Evolutionary conservation across 768 basidiomycete genomes (phyloP).

Genomic region (Lactifluus rugatus): DNA sequence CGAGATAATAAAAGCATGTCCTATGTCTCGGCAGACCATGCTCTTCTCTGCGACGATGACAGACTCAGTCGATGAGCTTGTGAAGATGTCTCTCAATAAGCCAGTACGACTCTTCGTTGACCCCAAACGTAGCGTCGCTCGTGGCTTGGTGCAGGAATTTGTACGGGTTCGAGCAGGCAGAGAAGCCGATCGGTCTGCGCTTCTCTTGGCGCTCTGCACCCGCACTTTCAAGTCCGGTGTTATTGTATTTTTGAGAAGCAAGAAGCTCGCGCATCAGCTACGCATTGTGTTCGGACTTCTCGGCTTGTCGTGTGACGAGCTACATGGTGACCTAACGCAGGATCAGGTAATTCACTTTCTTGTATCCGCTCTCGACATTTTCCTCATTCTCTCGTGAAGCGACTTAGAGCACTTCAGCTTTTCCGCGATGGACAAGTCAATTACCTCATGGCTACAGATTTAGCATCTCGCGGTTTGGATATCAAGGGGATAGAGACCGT

Average conservation of each 20-base stretch:
- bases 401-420: slow-evolving; percentile 72
- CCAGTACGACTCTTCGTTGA: slow-evolving; percentile 95
- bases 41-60: slow-evolving; percentile 99
- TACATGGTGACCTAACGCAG: slow-evolving; percentile 93
- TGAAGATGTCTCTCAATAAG: slow-evolving; percentile 85
- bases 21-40: slow-evolving; percentile 88
- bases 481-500: slow-evolving; percentile 97
- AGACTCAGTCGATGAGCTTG: slow-evolving; percentile 88
- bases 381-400: slow-evolving; percentile 34
- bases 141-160: slow-evolving; percentile 87
- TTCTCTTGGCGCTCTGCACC: slow-evolving; percentile 78
- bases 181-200: slow-evolving; percentile 63
- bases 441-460: slow-evolving; percentile 91
- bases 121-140: slow-evolving; percentile 79
- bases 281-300: slow-evolving; percentile 83
- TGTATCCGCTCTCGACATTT: not conserved
- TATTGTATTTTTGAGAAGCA: slow-evolving; percentile 92
- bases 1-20: slow-evolving; percentile 90
- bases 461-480: slow-evolving; percentile 91
- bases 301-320: slow-evolving; percentile 83
- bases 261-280: slow-evolving; percentile 96
- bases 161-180: slow-evolving; percentile 80
- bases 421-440: slow-evolving; percentile 87
- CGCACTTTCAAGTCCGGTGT: slow-evolving; percentile 75
- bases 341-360: slow-evolving; percentile 58